These are phyloP conservation scores for Daldinia caldariorum DNA, from an alignment of 495 filamentous ascomycete genomes.

Conservation along the genomic window DNA sequence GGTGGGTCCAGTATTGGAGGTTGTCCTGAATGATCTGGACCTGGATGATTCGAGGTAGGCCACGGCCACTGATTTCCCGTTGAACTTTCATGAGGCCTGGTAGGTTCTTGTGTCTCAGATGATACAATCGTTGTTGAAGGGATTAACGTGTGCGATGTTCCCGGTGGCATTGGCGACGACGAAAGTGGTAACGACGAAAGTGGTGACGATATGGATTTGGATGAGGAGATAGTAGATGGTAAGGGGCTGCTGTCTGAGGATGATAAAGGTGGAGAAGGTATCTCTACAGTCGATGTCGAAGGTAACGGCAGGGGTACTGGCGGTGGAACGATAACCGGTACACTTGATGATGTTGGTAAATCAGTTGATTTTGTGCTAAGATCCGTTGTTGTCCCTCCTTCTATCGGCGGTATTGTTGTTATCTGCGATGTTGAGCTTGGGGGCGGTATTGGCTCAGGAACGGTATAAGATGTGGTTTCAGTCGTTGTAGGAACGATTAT, in stretches of 20 bases:
- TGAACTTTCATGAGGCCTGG: slow-evolving; percentile 11
- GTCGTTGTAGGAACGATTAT: slow-evolving; percentile 9
- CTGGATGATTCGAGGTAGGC: slow-evolving; percentile 9
- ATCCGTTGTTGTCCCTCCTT: background rate
- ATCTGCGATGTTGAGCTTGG: slow-evolving; percentile 4
- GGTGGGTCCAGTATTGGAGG: slow-evolving; percentile 14
- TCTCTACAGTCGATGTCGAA: background rate
- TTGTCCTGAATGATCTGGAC: background rate
- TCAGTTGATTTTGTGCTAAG: background rate
- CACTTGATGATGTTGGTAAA: slow-evolving; percentile 1
- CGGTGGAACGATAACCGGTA: background rate
- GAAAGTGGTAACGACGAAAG: background rate
- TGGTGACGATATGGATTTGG: background rate
- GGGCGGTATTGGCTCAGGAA: background rate
- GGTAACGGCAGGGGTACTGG: slow-evolving; percentile 1
- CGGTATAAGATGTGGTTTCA: slow-evolving; percentile 3
- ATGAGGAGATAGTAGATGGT: slow-evolving; percentile 2
- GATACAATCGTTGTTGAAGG: background rate
- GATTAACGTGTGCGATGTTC: background rate
- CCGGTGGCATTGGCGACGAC: background rate
- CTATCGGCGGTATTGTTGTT: background rate
- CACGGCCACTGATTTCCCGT: background rate
- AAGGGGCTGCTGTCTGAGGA: slow-evolving; percentile 4
- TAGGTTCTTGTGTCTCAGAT: slow-evolving; percentile 4
- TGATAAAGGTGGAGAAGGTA: background rate